A percentile compares a stretch with the other conserved stretches of the same genome.
These are phyloP conservation scores for Cercospora janseana DNA, from an alignment of 2,329 filamentous ascomycete genomes.

Conservation along the genomic window DNA sequence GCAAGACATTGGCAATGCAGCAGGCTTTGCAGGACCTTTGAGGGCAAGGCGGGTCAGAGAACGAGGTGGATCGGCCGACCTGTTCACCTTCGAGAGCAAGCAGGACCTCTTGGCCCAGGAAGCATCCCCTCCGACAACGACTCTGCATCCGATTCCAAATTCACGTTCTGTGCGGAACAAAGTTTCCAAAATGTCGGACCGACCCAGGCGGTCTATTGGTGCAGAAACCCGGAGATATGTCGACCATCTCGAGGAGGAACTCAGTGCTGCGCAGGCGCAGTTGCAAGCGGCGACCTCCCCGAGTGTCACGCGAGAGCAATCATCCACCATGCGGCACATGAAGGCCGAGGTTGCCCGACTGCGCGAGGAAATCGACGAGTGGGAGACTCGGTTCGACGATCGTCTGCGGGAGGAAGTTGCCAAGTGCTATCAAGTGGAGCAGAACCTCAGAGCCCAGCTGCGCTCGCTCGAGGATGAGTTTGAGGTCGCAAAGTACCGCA, in stretches of 20 bases:
- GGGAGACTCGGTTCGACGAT: slow-evolving; percentile 41
- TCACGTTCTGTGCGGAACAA: slow-evolving; percentile 13
- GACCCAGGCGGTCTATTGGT: slow-evolving; percentile 37
- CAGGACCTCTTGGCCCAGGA: slow-evolving; percentile 18
- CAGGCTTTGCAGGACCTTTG: slow-evolving; percentile 10
- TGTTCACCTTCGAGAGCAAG: slow-evolving; percentile 20
- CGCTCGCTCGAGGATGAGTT: slow-evolving; percentile 33
- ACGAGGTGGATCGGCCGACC: slow-evolving; percentile 23
- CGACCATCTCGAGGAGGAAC: slow-evolving; percentile 50
- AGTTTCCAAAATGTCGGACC: slow-evolving; percentile 19
- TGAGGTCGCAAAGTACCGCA: slow-evolving; percentile 32
- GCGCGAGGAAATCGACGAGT: slow-evolving; percentile 38
- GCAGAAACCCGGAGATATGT: slow-evolving; percentile 49
- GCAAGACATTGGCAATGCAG: slow-evolving; percentile 34
- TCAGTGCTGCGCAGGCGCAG: slow-evolving; percentile 43
- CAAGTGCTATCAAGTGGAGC: slow-evolving; percentile 32
- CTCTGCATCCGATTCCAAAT: slow-evolving; percentile 19
- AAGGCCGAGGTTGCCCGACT: slow-evolving; percentile 37
- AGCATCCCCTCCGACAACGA: slow-evolving; percentile 19
- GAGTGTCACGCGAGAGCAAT: slow-evolving; percentile 38
- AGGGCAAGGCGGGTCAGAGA: slow-evolving; percentile 23
- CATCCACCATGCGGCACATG: slow-evolving; percentile 40
- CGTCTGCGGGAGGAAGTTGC: slow-evolving; percentile 38
- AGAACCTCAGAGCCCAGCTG: slow-evolving; percentile 32
- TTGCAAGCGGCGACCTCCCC: slow-evolving; percentile 44